phyloP scores from a whole-genome alignment of 768 basidiomycete species.

The Tulasnella sp. region DNA sequence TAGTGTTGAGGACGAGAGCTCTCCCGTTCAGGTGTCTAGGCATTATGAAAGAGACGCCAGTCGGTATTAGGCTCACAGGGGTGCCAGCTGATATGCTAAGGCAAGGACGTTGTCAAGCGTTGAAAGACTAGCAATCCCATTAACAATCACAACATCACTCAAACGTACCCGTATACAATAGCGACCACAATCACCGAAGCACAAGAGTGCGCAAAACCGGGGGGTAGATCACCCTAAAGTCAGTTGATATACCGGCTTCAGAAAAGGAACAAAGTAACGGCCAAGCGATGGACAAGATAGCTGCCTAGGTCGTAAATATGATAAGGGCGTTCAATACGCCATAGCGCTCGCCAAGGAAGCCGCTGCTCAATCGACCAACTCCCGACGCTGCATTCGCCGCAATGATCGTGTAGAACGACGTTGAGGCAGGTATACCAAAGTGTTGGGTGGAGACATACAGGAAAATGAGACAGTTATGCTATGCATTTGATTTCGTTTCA shows the following conservation, averaged over 20 bases:
- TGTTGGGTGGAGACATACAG: conserved; percentile 30
- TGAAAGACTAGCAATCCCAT: too few species aligned
- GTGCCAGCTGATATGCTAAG: conserved; percentile 49
- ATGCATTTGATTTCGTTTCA: background rate
- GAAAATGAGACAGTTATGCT: conserved; percentile 21
- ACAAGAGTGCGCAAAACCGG: conserved; percentile 23
- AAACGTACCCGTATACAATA: conserved; percentile 48
- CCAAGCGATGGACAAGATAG: conserved; percentile 56
- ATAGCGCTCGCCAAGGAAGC: conserved; percentile 23
- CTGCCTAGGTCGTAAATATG: conserved; percentile 46
- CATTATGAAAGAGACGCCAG: conserved; percentile 14
- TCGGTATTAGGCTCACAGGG: conserved; percentile 26
- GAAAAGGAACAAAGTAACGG: conserved; percentile 50
- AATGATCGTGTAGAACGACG: conserved; percentile 20
- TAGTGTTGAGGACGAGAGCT: conserved; percentile 14
- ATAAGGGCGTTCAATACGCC: conserved; percentile 60
- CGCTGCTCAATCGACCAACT: conserved; percentile 24
- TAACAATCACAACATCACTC: background rate
- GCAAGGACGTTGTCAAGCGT: background rate
- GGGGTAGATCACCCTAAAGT: too few species aligned
- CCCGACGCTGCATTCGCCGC: conserved; percentile 23
- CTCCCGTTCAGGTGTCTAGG: conserved; percentile 4
- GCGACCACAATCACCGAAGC: conserved; percentile 41
- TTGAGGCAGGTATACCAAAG: conserved; percentile 20
- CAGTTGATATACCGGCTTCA: too few species aligned